Percentiles rank a stretch among this genome's conserved stretches.
Conservation (phyloP, 148 eudicot genomes). For the Rhododendron vialii region DNA sequence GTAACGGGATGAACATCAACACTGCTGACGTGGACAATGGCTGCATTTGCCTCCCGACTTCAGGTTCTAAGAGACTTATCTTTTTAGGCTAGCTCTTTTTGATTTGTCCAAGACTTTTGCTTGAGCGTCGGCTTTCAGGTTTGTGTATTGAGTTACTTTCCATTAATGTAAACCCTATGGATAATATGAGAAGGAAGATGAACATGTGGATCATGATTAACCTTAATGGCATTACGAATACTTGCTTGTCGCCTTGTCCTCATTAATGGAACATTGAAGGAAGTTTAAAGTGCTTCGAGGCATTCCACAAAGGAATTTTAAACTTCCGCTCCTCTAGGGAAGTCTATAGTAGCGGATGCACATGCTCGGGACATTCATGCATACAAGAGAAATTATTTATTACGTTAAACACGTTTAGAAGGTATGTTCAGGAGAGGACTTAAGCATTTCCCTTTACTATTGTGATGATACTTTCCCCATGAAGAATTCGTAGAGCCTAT, state of each 20-base stretch:
- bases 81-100: neutral
- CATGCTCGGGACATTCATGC: neutral
- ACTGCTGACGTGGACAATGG: neutral
- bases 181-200: neutral
- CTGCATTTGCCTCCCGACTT: neutral
- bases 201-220: neutral
- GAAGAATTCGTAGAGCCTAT: neutral
- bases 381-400: neutral
- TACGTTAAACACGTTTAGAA: neutral
- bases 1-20: neutral
- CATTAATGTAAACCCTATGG: neutral
- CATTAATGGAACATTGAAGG: neutral
- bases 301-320: neutral
- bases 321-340: neutral
- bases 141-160: neutral
- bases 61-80: neutral
- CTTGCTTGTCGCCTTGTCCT: neutral
- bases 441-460: neutral
- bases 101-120: neutral
- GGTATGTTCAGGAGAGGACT: neutral
- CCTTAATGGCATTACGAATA: neutral
- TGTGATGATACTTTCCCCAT: neutral
- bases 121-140: neutral
- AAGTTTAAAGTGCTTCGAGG: neutral
- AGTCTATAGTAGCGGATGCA: neutral